A percentile compares a stretch with the other conserved stretches of the same genome.
phyloP scores from a whole-genome alignment of 768 basidiomycete genomes.

The Lentinula aciculospora region DNA sequence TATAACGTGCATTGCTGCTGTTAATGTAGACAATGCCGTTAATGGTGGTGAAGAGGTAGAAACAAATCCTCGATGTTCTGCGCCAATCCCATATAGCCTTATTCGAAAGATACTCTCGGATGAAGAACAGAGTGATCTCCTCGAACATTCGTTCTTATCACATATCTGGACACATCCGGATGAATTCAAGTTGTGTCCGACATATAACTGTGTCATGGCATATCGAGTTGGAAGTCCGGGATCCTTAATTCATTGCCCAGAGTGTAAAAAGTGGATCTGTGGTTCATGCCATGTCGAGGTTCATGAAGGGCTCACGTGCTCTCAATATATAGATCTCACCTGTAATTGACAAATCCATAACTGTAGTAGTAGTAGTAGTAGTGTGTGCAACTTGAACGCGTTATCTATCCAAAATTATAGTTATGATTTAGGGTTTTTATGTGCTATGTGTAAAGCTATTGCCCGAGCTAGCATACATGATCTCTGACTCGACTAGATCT shows the following conservation, averaged over 20 bases:
- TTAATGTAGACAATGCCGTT: neutral
- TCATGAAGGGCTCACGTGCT: conserved; percentile 37
- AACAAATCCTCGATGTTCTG: conserved; percentile 20
- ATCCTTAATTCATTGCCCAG: conserved; percentile 26
- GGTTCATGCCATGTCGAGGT: conserved; percentile 29
- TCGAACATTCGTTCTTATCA: conserved; percentile 35
- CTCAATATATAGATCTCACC: conserved; percentile 9
- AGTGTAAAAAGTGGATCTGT: conserved; percentile 31
- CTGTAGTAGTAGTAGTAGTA: too few relatives aligned
- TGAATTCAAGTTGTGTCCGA: conserved; percentile 51
- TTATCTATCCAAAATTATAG: neutral
- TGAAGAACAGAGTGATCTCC: conserved; percentile 25
- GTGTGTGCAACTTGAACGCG: too few relatives aligned
- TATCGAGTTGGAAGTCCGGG: conserved; percentile 26
- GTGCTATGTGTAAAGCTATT: conserved; percentile 28
- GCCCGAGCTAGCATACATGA: conserved; percentile 65
- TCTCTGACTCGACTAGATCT: conserved; percentile 55
- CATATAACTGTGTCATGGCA: conserved; percentile 41
- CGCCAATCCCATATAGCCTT: conserved; percentile 30
- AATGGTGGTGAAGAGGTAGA: conserved; percentile 4
- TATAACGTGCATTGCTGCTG: conserved; percentile 33
- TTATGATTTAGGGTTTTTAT: conserved; percentile 1
- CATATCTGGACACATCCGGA: conserved; percentile 33
- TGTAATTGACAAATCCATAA: neutral
- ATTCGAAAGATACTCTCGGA: conserved; percentile 32